phyloP scores from a whole-genome alignment of 1,284 basidiomycete species.

The Cryptococcus hybrid region DNA sequence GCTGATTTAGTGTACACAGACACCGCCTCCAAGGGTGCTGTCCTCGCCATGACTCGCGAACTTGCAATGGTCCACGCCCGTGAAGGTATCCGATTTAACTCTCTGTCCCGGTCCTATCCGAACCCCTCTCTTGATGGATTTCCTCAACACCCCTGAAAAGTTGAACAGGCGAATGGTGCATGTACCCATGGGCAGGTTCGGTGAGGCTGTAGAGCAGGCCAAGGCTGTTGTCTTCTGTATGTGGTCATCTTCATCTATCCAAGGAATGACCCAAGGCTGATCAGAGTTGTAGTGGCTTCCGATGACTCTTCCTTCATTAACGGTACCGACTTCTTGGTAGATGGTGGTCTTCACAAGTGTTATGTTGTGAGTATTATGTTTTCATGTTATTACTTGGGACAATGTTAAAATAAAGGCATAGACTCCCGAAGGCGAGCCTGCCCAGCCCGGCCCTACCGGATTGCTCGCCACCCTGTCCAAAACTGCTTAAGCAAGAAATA shows the following conservation, averaged over 20 bases:
- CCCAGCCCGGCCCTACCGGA: conserved; percentile 9
- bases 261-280: neutral
- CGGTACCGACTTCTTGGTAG: conserved; percentile 90
- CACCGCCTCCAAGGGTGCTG: conserved; percentile 68
- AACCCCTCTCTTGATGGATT: conserved; percentile 95
- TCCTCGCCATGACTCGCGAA: conserved; percentile 96
- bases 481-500: neutral
- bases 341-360: conserved; percentile 83
- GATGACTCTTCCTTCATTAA: conserved; percentile 57
- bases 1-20: conserved; percentile 26
- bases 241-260: conserved; percentile 41
- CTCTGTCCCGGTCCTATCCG: conserved; percentile 94
- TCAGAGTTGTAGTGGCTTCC: conserved; percentile 45
- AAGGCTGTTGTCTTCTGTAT: conserved; percentile 84
- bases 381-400: neutral
- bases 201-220: conserved; percentile 92
- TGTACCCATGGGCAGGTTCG: conserved; percentile 94
- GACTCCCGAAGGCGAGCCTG: conserved; percentile 16
- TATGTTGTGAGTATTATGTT: conserved; percentile 62
- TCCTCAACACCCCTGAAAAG: conserved; percentile 96
- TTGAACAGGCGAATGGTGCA: conserved; percentile 85
- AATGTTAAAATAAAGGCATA: neutral
- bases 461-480: conserved; percentile 8
- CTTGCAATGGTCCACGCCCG: conserved; percentile 91
- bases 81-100: conserved; percentile 93